Base-by-base conservation (phyloP, 192 early-diverging fungal genomes). In the Entophlyctis luteolus region DNA sequence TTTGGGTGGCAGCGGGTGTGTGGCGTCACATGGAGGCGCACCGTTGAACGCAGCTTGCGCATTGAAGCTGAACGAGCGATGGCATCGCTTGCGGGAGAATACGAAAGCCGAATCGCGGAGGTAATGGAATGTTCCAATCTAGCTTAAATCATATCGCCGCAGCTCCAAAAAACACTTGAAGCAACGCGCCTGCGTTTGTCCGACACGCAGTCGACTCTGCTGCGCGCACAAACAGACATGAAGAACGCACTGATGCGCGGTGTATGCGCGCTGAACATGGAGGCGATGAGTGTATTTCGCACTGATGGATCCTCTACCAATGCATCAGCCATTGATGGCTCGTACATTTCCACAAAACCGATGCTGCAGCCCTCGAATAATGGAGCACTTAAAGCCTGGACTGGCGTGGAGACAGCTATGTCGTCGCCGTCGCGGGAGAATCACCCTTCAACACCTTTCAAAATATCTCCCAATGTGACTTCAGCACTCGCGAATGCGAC, bases 251-350 rank as follows among this genome's bases (percentile, higher is more conserved):
- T 80, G 22, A 72, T 80, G 75, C 60, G 78, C 1, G 78, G 78
- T 22, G 78, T 80, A 1, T 75, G 75, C 54, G 78, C 78, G 10
- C 48, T 80, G 4, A 80, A 80, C 47, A 80, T 80, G 78, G 78
- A 80, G 49, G 78, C 78, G 6, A 76, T 80, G 78, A 52, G 49
- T 39, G 73, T 80, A 52, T 77, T 80, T 54, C 67, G 76, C 20
- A 35, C 62, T 48, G 63, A 8, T 8, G 8, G 10, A 12, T n/a
- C 8, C 39, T 12, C 8, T n/a, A 42, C 10, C 39, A 42, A 42
- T n/a, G 10, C 10, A 8, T 12, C n/a, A 8, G 39, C 10, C 39
- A 42, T 8, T 42, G 10, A 42, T n/a, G n/a, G 39, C 39, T 12
- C 8, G 10, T n/a, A n/a, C 10, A 42, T 8, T n/a, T 12, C n/a